Conservation (phyloP, 306 rosid genomes). For the Corylus avellana region DNA sequence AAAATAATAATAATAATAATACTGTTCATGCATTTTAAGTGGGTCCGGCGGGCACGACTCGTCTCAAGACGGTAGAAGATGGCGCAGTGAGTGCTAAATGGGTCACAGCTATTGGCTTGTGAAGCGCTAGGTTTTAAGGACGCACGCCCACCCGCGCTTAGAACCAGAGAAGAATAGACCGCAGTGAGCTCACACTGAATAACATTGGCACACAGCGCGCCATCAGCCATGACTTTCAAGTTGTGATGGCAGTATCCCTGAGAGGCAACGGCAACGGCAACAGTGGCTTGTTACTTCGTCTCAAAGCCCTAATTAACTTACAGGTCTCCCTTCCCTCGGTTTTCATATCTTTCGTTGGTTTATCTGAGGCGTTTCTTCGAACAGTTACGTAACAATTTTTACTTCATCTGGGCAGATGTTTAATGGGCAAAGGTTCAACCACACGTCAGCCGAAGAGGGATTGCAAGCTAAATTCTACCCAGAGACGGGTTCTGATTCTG, state of each 20-base stretch:
- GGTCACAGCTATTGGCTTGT: too few species aligned
- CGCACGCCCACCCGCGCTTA: too few species aligned
- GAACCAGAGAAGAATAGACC: too few species aligned
- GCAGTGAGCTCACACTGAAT: too few species aligned
- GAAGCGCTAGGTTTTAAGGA: too few species aligned
- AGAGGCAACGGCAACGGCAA: slow-evolving; percentile 15
- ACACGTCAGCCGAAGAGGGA: slow-evolving; percentile 27
- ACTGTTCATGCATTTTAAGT: too few species aligned
- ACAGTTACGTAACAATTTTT: slow-evolving; percentile 3
- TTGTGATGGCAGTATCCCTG: slow-evolving; percentile 32
- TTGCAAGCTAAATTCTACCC: slow-evolving; percentile 10
- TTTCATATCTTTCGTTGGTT: neutral
- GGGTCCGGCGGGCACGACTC: too few species aligned
- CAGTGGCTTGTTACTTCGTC: slow-evolving; percentile 21
- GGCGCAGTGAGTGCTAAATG: too few species aligned
- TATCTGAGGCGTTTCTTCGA: slow-evolving; percentile 27
- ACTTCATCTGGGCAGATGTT: neutral
- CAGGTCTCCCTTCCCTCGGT: slow-evolving; percentile 21
- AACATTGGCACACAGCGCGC: slow-evolving; percentile 23
- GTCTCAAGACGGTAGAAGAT: too few species aligned
- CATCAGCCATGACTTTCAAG: slow-evolving; percentile 38
- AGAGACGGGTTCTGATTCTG: slow-evolving; percentile 19
- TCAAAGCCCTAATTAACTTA: slow-evolving; percentile 29
- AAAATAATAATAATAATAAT: too few species aligned
- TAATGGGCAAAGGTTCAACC: slow-evolving; percentile 30